These are phyloP conservation scores for Chlamydomonas reinhardtii DNA, from an alignment of 163 green algal species.

Conservation along the genomic window DNA sequence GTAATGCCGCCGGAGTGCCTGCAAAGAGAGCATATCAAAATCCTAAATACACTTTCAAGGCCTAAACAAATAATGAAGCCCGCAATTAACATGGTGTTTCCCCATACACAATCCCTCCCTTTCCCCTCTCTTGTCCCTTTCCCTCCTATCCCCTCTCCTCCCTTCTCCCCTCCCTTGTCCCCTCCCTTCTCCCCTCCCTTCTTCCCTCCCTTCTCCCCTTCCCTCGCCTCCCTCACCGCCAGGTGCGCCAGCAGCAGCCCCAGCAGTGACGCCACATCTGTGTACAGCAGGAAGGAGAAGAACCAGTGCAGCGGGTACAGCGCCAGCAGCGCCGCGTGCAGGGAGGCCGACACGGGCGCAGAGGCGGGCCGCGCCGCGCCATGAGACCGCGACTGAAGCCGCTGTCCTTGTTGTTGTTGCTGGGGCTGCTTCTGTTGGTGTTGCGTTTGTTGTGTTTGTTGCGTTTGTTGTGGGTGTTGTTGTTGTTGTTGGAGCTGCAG, in stretches of 20 bases:
- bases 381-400: too few relatives aligned
- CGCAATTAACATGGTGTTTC: too few relatives aligned
- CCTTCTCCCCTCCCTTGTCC: too few relatives aligned
- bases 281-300: slow-evolving; percentile 95
- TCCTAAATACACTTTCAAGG: too few relatives aligned
- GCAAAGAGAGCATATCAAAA: too few relatives aligned
- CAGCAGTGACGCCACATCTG: slow-evolving; percentile 83
- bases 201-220: too few relatives aligned
- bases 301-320: slow-evolving; percentile 91
- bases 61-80: too few relatives aligned
- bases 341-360: background rate
- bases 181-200: too few relatives aligned
- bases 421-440: background rate
- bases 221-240: background rate
- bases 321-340: slow-evolving; percentile 64
- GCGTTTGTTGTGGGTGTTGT: background rate
- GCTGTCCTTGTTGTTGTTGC: background rate
- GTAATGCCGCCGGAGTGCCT: slow-evolving; percentile 13
- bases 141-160: too few relatives aligned
- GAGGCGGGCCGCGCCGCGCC: background rate
- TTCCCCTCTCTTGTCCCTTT: too few relatives aligned
- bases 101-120: too few relatives aligned
- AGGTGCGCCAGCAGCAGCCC: slow-evolving; percentile 79
- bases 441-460: background rate
- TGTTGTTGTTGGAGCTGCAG: slow-evolving; percentile 44